Evolutionary conservation across 2,329 filamentous ascomycete genomes (phyloP), one percentile per base, ranked within the genome.

Genomic region (Talaromyces sp.): DNA sequence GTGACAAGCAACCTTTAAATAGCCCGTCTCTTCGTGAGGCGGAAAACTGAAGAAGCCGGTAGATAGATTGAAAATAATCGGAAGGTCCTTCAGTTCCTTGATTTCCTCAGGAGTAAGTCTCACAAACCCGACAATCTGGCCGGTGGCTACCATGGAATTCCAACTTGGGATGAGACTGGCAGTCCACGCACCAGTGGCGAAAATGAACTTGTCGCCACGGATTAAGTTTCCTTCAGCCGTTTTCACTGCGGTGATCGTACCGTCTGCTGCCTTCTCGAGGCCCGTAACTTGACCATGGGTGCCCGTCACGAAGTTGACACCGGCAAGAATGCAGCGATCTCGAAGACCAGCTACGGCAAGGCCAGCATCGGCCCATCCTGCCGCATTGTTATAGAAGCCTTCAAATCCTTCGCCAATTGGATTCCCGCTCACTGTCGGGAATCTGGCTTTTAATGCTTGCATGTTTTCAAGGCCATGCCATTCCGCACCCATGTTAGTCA

Each of bases 131-230:
- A 96, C 72, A 0, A 85, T 83, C 69, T 96, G 92, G 10, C 90
- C 92, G 0, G 91, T 93, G 1, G 92, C 89, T 62, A 88, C 83
- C 58, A 86, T 87, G 42, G 89, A 84, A 32, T 91, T 90, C 58
- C 86, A 80, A 0, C 96, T 78, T 69, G 95, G 88, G 57, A 96
- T 76, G 15, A 96, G 80, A 1, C 84, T 82, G 2, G 87, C 85
- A 1, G 89, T 90, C 93, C 92, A 96, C 2, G 92, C 91, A 22
- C 92, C 93, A 0, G 91, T 86, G 0, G 93, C 91, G 2, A 93
- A 80, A 54, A 96, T 81, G 30, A 89, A 88, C 9, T 92, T 80
- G 57, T 90, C 88, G 0, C 87, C 89, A 1, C 73, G 74, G 5
- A 90, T 65, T 5, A 71, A 73, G 15, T 71, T 71, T 0, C 80